Evolutionary conservation across 441 rosid species (phyloP), one percentile per base, ranked within the genome.

Genomic region (Eruca vesicaria): DNA sequence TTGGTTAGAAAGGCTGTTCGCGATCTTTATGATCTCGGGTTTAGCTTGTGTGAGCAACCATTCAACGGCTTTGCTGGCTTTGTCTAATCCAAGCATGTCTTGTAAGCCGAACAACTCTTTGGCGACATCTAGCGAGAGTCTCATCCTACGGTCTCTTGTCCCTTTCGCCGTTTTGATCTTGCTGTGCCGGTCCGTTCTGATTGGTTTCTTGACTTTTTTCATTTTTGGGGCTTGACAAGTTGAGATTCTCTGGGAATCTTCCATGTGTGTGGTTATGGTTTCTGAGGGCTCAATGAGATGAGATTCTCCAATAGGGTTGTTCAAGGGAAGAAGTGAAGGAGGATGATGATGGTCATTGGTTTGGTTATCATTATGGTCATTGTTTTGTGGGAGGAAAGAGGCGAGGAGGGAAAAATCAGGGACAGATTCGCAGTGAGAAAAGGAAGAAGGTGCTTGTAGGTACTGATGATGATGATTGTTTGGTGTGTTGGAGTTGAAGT

Each of bases 111-210:
- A 94, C 79, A 94, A 92, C 29, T 84, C 81, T 8, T 81, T 81
- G 16, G 99, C 97, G 19, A 92, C 96, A 50, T 90, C 89, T n/a
- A 92, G 83, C 7, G 99, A 94, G 73, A 94, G 78, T 77, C 99
- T 88, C 97, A 94, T 90, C 67, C 99, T 82, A 74, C 99, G 79
- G 38, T 92, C 98, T 78, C 99, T 77, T 8, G 85, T 91, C n/a
- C 99, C 99, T 41, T 85, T 89, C 6, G 97, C 97, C 0, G 99
- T 94, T 74, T 82, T 64, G 68, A 94, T 94, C 87, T 94, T 94
- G 86, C 99, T 94, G 73, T 92, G 97, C 60, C 96, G 84, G 74
- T 92, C 99, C 60, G 80, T 82, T 82, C 87, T 90, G 15, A 80
- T 55, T 79, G 87, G 82, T 79, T 80, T 90, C 58, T 79, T 28